Conservation (phyloP, 2,329 filamentous ascomycete species). For the Bipolaris cookei region DNA sequence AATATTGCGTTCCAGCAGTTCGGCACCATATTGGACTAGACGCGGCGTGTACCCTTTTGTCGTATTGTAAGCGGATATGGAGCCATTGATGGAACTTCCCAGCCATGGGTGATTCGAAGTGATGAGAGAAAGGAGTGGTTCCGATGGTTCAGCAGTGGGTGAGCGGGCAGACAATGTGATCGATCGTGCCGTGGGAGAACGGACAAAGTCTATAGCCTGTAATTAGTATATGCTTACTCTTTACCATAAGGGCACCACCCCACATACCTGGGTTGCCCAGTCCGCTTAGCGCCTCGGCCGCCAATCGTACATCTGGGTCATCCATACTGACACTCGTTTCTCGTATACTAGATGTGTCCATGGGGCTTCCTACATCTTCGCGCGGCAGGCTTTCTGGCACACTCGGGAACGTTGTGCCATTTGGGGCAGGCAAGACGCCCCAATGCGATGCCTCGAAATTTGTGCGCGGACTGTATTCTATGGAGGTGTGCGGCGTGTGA, state of each 20-base stretch:
- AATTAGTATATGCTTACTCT: slow-evolving; percentile 19
- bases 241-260: slow-evolving; percentile 4
- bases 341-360: slow-evolving; percentile 53
- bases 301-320: slow-evolving; percentile 57
- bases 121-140: slow-evolving; percentile 84
- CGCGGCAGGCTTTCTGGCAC: slow-evolving; percentile 40
- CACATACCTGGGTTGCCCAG: slow-evolving; percentile 57
- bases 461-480: slow-evolving; percentile 46
- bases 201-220: slow-evolving; percentile 51
- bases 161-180: slow-evolving; percentile 44
- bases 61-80: slow-evolving; percentile 81
- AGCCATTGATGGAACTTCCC: slow-evolving; percentile 82
- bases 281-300: slow-evolving; percentile 58
- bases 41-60: slow-evolving; percentile 91
- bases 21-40: slow-evolving; percentile 83
- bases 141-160: slow-evolving; percentile 60
- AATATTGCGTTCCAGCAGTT: slow-evolving; percentile 88
- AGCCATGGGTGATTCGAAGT: slow-evolving; percentile 88
- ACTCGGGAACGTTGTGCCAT: slow-evolving; percentile 38
- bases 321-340: slow-evolving; percentile 56
- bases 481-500: slow-evolving; percentile 35
- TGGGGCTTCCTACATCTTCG: slow-evolving; percentile 52
- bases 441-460: slow-evolving; percentile 34
- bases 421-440: slow-evolving; percentile 35
- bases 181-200: slow-evolving; percentile 48